Evolutionary conservation across 495 filamentous ascomycete species (phyloP).

Genomic region (Tuber calosporum): DNA sequence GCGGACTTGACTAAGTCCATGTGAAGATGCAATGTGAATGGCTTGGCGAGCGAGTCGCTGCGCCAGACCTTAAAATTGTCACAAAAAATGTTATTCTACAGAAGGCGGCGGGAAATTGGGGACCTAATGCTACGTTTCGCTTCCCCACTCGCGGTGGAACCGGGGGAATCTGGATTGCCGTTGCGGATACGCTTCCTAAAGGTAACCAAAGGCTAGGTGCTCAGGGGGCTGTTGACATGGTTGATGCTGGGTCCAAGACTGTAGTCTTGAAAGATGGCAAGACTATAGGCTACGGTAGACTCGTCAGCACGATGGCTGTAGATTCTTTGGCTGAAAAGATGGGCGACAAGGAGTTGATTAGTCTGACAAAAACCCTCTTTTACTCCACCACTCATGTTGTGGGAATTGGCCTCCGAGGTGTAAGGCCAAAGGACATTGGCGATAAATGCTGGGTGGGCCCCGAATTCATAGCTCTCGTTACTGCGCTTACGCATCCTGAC

Average conservation of each 20-base stretch:
- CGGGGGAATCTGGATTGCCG: slow-evolving; percentile 97
- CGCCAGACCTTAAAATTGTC: slow-evolving; percentile 90
- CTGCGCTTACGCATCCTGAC: not conserved
- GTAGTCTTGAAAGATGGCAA: slow-evolving; percentile 79
- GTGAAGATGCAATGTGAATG: slow-evolving; percentile 98
- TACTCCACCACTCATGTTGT: slow-evolving; percentile 97
- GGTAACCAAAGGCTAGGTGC: slow-evolving; percentile 85
- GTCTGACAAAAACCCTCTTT: slow-evolving; percentile 84
- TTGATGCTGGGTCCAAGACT: slow-evolving; percentile 74
- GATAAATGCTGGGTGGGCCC: slow-evolving; percentile 93
- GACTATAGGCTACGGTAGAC: slow-evolving; percentile 83
- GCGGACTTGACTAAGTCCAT: slow-evolving; percentile 15
- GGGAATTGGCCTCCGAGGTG: slow-evolving; percentile 87
- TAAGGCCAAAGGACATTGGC: slow-evolving; percentile 89
- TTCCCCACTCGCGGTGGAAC: slow-evolving; percentile 95
- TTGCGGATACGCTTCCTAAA: slow-evolving; percentile 86
- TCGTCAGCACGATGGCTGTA: slow-evolving; percentile 93
- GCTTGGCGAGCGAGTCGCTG: slow-evolving; percentile 97
- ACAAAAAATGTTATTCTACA: slow-evolving; percentile 91
- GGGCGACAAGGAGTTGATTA: slow-evolving; percentile 72
- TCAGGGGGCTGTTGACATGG: slow-evolving; percentile 72
- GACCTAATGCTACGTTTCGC: slow-evolving; percentile 95
- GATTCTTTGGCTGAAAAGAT: slow-evolving; percentile 83
- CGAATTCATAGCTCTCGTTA: not conserved
- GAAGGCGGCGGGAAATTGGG: slow-evolving; percentile 97